A percentile compares a stretch with the other conserved stretches of the same genome.
phyloP scores from a whole-genome alignment of 1,284 basidiomycete genomes.

The Chalciporus sp. region DNA sequence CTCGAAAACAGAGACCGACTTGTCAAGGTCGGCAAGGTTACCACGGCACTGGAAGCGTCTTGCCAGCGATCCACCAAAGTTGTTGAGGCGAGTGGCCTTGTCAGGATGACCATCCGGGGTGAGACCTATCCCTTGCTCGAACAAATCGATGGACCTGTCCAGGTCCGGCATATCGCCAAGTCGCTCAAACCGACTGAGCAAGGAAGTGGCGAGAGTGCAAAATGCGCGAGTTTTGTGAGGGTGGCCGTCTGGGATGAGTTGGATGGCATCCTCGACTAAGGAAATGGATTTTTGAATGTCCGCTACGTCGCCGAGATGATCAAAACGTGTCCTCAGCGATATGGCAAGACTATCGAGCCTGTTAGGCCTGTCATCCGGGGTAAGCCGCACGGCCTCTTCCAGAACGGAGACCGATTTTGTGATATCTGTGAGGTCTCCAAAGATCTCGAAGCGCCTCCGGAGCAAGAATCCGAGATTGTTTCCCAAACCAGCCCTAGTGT shows the following conservation, averaged over 20 bases:
- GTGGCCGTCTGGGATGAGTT: background rate
- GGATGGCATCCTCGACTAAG: constrained; percentile 1
- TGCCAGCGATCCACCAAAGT: background rate
- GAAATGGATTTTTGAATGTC: background rate
- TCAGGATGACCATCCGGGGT: background rate
- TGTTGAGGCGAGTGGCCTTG: background rate
- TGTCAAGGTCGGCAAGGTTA: background rate
- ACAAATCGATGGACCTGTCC: background rate
- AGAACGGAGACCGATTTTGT: background rate
- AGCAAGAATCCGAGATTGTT: background rate
- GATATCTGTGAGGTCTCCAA: background rate
- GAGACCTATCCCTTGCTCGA: background rate
- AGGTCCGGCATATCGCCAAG: background rate
- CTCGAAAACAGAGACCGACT: background rate
- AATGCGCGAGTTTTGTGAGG: background rate
- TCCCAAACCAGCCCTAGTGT: background rate
- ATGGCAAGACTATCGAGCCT: background rate
- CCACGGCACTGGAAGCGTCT: background rate
- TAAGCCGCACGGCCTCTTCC: constrained; percentile 2
- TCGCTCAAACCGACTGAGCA: background rate
- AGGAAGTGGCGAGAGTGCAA: background rate
- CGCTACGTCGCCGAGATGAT: background rate
- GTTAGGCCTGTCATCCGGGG: constrained; percentile 1
- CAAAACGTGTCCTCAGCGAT: background rate
- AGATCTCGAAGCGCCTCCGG: background rate